phyloP scores from a whole-genome alignment of 2,329 filamentous ascomycete genomes.

The Claviceps africana region DNA sequence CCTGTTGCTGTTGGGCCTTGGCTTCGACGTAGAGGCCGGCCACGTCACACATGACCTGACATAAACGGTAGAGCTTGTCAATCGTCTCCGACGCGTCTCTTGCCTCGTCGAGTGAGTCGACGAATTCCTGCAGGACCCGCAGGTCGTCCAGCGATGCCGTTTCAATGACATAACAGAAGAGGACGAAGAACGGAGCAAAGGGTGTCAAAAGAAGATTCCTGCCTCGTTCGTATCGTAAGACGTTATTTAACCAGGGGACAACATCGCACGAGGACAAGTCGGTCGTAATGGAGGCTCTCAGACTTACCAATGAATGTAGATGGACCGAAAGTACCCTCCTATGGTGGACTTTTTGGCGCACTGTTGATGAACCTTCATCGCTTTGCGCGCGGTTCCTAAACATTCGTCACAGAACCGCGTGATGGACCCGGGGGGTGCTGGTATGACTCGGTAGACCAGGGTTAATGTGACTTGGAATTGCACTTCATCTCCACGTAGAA shows the following conservation, averaged over 20 bases:
- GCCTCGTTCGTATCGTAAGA: not conserved
- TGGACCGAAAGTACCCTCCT: conserved; percentile 27
- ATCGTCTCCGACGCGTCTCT: conserved; percentile 42
- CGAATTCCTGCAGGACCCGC: conserved; percentile 39
- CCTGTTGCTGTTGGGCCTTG: conserved; percentile 34
- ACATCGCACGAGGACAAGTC: no score
- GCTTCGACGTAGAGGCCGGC: conserved; percentile 48
- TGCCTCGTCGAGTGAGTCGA: conserved; percentile 37
- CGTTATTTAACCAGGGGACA: not conserved
- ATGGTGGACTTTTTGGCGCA: conserved; percentile 30
- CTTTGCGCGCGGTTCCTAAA: conserved; percentile 33
- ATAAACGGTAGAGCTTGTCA: conserved; percentile 47
- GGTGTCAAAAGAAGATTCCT: conserved; percentile 41
- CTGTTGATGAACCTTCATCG: conserved; percentile 30
- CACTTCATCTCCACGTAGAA: conserved; percentile 33
- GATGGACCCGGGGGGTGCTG: conserved; percentile 26
- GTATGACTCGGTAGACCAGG: conserved; percentile 38
- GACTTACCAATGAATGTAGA: conserved; percentile 38
- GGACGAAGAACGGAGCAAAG: conserved; percentile 45
- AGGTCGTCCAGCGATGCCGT: conserved; percentile 40
- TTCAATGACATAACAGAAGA: conserved; percentile 45
- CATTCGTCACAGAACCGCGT: conserved; percentile 35
- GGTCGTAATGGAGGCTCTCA: not conserved
- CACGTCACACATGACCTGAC: conserved; percentile 46
- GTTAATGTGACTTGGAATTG: conserved; percentile 33